Evolutionary conservation across 2,329 filamentous ascomycete species (phyloP).

Genomic region (Sarocladiaceae sp.): DNA sequence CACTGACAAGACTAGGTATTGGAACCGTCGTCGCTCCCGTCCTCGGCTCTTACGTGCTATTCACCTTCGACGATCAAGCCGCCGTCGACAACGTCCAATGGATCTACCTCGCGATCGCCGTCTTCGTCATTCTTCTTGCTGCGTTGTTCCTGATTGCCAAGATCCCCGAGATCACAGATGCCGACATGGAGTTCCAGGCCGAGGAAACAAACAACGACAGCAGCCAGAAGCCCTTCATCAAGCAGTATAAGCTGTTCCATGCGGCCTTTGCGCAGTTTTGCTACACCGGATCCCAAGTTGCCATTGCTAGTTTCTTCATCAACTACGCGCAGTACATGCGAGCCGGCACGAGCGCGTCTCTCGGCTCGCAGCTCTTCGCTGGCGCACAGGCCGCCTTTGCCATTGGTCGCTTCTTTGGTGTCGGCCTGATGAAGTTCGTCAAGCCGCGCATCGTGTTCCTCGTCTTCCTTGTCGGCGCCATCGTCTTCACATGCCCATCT

Average conservation of each 20-base stretch:
- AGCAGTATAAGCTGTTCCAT: conserved; percentile 71
- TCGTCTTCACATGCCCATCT: conserved; percentile 53
- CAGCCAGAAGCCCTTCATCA: conserved; percentile 56
- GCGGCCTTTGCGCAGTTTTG: conserved; percentile 72
- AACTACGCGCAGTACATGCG: conserved; percentile 63
- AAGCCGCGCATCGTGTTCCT: conserved; percentile 63
- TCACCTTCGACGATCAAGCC: conserved; percentile 50
- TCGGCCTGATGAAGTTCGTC: conserved; percentile 58
- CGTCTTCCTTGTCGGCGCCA: conserved; percentile 55
- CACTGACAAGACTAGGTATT: background rate
- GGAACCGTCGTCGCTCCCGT: conserved; percentile 43
- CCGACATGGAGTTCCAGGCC: conserved; percentile 45
- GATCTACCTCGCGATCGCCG: conserved; percentile 61
- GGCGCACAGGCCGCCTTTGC: conserved; percentile 70
- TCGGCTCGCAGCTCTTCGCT: conserved; percentile 62
- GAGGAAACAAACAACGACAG: conserved; percentile 45
- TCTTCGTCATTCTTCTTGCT: conserved; percentile 63
- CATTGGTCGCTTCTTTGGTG: conserved; percentile 63
- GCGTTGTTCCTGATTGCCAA: conserved; percentile 59
- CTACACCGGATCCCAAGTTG: conserved; percentile 68
- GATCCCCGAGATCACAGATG: conserved; percentile 63
- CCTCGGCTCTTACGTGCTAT: conserved; percentile 67
- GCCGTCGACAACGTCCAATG: conserved; percentile 66
- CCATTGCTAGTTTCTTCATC: conserved; percentile 63
- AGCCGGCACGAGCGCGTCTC: conserved; percentile 38